A percentile compares a stretch with the other conserved stretches of the same genome.
Conservation (phyloP, 176 grass and related monocot genomes). For the Alloteropsis semialata region DNA sequence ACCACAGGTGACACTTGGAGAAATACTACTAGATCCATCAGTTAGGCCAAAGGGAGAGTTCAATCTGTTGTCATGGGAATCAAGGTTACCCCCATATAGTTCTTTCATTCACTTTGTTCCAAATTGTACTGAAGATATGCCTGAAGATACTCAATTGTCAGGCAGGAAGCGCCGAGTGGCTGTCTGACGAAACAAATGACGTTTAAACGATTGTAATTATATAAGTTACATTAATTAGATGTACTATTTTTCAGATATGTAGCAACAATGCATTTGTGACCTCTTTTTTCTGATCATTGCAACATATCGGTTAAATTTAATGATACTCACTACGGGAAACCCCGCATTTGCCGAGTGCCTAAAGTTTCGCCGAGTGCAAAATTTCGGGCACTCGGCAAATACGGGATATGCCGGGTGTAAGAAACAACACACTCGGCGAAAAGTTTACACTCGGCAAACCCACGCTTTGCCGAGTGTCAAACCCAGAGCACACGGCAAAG, state of each 20-base stretch:
- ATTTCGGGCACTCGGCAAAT: no score
- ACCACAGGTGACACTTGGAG: not conserved
- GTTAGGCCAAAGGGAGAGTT: not conserved
- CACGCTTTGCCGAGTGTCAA: no score
- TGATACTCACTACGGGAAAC: not conserved
- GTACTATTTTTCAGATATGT: not conserved
- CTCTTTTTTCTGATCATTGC: not conserved
- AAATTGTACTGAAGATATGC: not conserved
- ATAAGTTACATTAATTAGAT: not conserved
- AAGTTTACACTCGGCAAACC: no score
- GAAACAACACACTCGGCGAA: no score
- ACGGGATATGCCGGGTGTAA: no score
- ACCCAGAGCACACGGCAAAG: no score
- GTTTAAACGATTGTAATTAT: not conserved
- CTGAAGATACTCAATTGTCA: not conserved
- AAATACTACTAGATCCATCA: not conserved
- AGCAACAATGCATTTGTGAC: not conserved
- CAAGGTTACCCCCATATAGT: conserved; percentile 19
- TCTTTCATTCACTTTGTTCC: not conserved
- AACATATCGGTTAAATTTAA: not conserved
- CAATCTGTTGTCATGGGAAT: not conserved
- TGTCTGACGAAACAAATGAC: not conserved
- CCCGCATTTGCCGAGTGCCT: no score
- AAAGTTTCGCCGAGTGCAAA: no score
- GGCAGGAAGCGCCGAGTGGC: not conserved